Evolutionary conservation across 2,329 filamentous ascomycete species (phyloP).

Genomic region (Arthrobotrys sphaeroides): DNA sequence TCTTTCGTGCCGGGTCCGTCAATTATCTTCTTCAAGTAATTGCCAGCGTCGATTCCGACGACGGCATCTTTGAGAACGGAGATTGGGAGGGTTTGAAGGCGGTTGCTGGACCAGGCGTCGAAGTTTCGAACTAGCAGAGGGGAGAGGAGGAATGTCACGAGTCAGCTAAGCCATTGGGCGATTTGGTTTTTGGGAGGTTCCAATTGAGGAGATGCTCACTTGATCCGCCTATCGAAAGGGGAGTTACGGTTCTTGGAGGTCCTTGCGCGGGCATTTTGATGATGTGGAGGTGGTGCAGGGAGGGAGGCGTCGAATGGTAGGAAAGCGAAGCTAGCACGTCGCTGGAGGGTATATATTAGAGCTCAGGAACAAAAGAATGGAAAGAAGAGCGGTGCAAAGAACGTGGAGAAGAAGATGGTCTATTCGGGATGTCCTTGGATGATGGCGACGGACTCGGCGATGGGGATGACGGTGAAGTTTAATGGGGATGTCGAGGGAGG

Average conservation of each 20-base stretch:
- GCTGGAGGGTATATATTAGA: background rate
- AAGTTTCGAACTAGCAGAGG: slow-evolving; percentile 63
- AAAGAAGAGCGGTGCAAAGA: background rate
- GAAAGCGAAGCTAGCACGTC: slow-evolving; percentile 1
- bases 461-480: background rate
- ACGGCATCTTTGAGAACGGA: slow-evolving; percentile 77
- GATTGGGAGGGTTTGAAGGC: slow-evolving; percentile 70
- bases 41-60: slow-evolving; percentile 86
- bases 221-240: slow-evolving; percentile 52
- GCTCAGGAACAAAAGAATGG: background rate
- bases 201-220: slow-evolving; percentile 12
- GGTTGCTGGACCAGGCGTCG: slow-evolving; percentile 68
- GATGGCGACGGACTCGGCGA: too few species aligned
- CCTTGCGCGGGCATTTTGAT: slow-evolving; percentile 36
- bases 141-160: background rate
- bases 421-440: background rate
- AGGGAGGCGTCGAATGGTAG: background rate
- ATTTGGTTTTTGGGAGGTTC: background rate
- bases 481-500: background rate
- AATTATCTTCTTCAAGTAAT: slow-evolving; percentile 84
- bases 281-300: background rate
- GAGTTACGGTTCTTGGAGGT: slow-evolving; percentile 41
- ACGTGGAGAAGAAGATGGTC: background rate
- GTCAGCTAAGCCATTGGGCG: slow-evolving; percentile 16
- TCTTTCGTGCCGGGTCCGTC: slow-evolving; percentile 77